A percentile compares a stretch with the other conserved stretches of the same genome.
These are phyloP conservation scores for Diaporthe citriasiana DNA, from an alignment of 2,329 filamentous ascomycete genomes.

Conservation along the genomic window DNA sequence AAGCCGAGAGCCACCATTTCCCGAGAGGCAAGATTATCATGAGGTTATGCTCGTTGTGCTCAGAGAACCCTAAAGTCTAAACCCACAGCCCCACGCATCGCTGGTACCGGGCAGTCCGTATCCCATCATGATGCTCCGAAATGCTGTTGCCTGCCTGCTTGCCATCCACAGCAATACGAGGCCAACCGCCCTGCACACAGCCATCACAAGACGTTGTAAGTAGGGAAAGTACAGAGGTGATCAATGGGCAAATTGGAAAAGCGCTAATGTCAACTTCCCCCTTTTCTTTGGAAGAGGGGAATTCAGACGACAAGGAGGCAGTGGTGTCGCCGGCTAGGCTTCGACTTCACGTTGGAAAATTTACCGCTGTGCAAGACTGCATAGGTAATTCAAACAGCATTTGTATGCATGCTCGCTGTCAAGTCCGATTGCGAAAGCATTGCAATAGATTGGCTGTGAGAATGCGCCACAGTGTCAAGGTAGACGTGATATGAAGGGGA, in stretches of 20 bases:
- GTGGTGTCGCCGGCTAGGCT: neutral
- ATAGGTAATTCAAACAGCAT: neutral
- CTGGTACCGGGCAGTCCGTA: neutral
- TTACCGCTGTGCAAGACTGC: neutral
- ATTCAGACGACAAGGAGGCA: neutral
- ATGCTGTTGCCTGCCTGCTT: slow-evolving; percentile 27
- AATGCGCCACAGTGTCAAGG: neutral
- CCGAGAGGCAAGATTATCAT: neutral
- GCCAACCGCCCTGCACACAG: neutral
- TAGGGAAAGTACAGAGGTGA: neutral
- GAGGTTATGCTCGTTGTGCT: neutral
- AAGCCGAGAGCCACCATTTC: neutral
- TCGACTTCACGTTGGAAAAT: neutral
- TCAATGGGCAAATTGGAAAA: neutral
- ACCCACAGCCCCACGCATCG: slow-evolving; percentile 11
- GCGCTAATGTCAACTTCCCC: too few species aligned
- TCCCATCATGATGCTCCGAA: neutral
- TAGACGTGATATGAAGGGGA: neutral
- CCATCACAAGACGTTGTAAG: neutral
- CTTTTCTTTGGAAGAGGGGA: neutral
- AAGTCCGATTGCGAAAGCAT: neutral
- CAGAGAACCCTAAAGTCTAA: neutral
- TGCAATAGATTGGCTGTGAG: neutral
- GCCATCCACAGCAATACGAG: slow-evolving; percentile 7
- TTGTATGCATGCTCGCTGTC: neutral